phyloP scores from a whole-genome alignment of 2,329 filamentous ascomycete genomes.

The Epichloe sp. region DNA sequence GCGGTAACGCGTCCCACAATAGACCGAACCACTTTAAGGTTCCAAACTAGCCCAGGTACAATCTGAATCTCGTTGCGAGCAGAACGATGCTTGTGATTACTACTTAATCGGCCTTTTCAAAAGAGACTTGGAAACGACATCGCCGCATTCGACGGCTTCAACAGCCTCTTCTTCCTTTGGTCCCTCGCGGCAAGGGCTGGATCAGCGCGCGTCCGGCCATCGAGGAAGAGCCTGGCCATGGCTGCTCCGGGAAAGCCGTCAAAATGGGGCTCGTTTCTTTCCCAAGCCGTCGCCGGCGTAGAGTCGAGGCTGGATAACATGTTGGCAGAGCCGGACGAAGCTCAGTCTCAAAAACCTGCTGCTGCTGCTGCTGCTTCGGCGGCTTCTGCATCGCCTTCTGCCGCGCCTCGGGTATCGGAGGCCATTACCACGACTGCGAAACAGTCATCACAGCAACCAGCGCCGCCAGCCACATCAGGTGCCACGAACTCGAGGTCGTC shows the following conservation, averaged over 20 bases:
- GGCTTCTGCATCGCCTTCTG: background rate
- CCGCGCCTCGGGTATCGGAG: background rate
- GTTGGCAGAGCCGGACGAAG: slow-evolving; percentile 60
- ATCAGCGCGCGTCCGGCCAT: slow-evolving; percentile 1
- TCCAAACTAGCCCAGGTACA: too few species aligned
- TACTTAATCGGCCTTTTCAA: too few species aligned
- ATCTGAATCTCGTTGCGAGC: too few species aligned
- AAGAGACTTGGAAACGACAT: too few species aligned
- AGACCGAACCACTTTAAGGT: too few species aligned
- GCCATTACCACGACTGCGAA: slow-evolving; percentile 10
- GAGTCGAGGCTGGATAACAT: slow-evolving; percentile 90
- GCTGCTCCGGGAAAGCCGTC: slow-evolving; percentile 35
- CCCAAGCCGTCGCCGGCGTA: slow-evolving; percentile 83
- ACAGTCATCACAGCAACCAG: background rate
- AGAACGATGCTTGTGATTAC: too few species aligned
- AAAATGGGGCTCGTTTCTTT: slow-evolving; percentile 68
- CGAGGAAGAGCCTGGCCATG: slow-evolving; percentile 23
- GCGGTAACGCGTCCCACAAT: too few species aligned
- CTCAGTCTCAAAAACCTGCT: slow-evolving; percentile 15
- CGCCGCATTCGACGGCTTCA: too few species aligned
- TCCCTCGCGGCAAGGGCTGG: background rate
- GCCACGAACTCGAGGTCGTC: slow-evolving; percentile 46
- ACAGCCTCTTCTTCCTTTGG: background rate
- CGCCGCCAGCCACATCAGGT: slow-evolving; percentile 20
- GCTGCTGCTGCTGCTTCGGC: slow-evolving; percentile 1